Conservation (phyloP, 305 asterid genomes). For the Fraxinus platypoda region DNA sequence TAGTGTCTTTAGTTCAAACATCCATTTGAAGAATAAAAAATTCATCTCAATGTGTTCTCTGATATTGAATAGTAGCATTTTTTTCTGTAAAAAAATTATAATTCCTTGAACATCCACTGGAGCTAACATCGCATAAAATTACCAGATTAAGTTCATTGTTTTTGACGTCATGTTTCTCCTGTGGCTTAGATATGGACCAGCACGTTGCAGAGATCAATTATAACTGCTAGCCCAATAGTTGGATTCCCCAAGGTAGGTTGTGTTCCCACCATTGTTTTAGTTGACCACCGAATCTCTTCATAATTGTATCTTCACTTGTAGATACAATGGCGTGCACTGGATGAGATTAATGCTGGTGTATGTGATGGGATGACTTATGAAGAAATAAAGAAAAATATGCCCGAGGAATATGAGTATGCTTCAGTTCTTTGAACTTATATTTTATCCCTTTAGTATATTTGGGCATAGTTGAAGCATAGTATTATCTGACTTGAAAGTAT, state of each 20-base stretch:
- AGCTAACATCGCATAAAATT: constrained; percentile 1
- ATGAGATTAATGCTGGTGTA: constrained; percentile 93
- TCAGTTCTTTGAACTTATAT: constrained; percentile 20
- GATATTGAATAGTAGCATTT: not conserved
- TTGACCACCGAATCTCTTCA: constrained; percentile 9
- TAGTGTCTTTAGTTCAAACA: not conserved
- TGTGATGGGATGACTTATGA: constrained; percentile 99
- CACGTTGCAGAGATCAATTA: constrained; percentile 94
- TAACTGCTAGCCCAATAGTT: constrained; percentile 78
- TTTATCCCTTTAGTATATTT: constrained; percentile 2
- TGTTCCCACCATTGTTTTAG: constrained; percentile 13
- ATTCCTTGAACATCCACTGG: not conserved
- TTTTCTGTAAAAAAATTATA: constrained; percentile 1
- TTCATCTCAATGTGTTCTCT: not conserved
- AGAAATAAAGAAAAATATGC: constrained; percentile 97
- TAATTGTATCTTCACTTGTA: constrained; percentile 27
- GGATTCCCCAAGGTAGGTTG: constrained; percentile 91
- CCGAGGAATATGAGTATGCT: constrained; percentile 92
- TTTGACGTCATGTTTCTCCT: constrained; percentile 23
- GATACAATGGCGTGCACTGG: constrained; percentile 99
- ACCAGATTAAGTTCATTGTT: constrained; percentile 16
- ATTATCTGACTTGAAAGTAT: constrained; percentile 11
- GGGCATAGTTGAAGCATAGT: not conserved
- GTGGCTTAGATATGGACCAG: constrained; percentile 93
- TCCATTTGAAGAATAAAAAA: not conserved